phyloP scores from a whole-genome alignment of 352 stramenopile genomes.

The Peronospora destructor region DNA sequence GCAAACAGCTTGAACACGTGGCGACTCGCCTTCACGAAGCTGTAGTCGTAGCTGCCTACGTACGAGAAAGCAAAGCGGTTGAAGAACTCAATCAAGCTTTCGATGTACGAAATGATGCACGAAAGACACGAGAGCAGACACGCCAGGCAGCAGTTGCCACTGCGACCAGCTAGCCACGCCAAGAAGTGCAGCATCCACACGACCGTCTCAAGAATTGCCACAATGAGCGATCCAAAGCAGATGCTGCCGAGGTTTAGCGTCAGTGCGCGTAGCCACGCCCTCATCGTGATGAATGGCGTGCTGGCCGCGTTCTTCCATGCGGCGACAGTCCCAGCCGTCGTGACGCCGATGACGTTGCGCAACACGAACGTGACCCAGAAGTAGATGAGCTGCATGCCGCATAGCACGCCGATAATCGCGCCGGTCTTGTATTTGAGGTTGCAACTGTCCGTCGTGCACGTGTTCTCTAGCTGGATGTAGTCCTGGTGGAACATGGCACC shows the following conservation, averaged over 20 bases:
- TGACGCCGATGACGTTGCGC: no score
- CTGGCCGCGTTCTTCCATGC: conserved; percentile 84
- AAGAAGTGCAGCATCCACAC: no score
- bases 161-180: conserved; percentile 20
- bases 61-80: conserved; percentile 86
- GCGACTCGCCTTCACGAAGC: conserved; percentile 76
- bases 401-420: no score
- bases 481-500: no score
- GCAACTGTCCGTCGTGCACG: no score
- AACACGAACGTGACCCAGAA: no score
- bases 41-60: conserved; percentile 83
- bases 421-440: no score
- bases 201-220: no score
- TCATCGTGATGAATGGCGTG: conserved; percentile 62
- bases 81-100: conserved; percentile 85
- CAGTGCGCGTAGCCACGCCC: conserved; percentile 69
- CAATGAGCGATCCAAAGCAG: conserved; percentile 87
- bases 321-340: conserved; percentile 84
- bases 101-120: conserved; percentile 76
- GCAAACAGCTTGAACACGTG: conserved; percentile 80
- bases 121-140: conserved; percentile 60
- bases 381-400: no score
- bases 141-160: conserved; percentile 66
- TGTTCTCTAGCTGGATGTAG: no score
- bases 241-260: conserved; percentile 90